Conservation (phyloP, 2,329 filamentous ascomycete species). For the Ceratocystiopsis minuta region DNA sequence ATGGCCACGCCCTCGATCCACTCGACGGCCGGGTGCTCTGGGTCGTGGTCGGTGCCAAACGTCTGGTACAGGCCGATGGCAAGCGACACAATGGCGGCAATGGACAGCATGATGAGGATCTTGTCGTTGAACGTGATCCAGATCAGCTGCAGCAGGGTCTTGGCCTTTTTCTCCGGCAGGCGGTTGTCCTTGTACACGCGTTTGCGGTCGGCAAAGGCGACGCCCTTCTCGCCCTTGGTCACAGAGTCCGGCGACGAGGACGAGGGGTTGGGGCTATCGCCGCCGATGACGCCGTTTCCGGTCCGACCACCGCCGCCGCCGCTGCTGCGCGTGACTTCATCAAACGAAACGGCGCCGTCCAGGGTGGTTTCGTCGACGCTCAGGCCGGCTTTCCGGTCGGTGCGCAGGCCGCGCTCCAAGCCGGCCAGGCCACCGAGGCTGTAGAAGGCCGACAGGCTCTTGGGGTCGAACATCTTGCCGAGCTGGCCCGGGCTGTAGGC, state of each 20-base stretch:
- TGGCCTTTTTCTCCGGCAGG: slow-evolving; percentile 56
- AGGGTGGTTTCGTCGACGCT: slow-evolving; percentile 57
- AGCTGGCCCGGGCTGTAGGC: slow-evolving; percentile 72
- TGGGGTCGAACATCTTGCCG: slow-evolving; percentile 77
- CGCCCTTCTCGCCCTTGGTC: neutral
- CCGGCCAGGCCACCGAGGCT: slow-evolving; percentile 62
- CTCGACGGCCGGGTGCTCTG: slow-evolving; percentile 40
- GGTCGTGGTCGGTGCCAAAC: slow-evolving; percentile 38
- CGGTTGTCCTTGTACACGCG: slow-evolving; percentile 56
- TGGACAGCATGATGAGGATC: slow-evolving; percentile 52
- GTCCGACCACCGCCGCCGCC: neutral
- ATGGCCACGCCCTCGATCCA: slow-evolving; percentile 75
- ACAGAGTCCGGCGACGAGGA: neutral
- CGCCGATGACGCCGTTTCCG: slow-evolving; percentile 12
- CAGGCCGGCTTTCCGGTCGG: slow-evolving; percentile 53
- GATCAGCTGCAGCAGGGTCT: slow-evolving; percentile 53
- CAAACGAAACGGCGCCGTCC: slow-evolving; percentile 49
- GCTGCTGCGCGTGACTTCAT: slow-evolving; percentile 35
- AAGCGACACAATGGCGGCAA: slow-evolving; percentile 54
- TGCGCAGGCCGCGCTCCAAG: slow-evolving; percentile 60
- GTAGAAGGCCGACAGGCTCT: slow-evolving; percentile 67
- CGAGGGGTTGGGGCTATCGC: slow-evolving; percentile 14
- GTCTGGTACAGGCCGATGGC: slow-evolving; percentile 61
- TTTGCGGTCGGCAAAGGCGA: slow-evolving; percentile 41
- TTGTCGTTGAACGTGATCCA: slow-evolving; percentile 80